A percentile compares a stretch with the other conserved stretches of the same genome.
These are phyloP conservation scores for Tarenaya hassleriana DNA, from an alignment of 345 rosid species.

Conservation along the genomic window DNA sequence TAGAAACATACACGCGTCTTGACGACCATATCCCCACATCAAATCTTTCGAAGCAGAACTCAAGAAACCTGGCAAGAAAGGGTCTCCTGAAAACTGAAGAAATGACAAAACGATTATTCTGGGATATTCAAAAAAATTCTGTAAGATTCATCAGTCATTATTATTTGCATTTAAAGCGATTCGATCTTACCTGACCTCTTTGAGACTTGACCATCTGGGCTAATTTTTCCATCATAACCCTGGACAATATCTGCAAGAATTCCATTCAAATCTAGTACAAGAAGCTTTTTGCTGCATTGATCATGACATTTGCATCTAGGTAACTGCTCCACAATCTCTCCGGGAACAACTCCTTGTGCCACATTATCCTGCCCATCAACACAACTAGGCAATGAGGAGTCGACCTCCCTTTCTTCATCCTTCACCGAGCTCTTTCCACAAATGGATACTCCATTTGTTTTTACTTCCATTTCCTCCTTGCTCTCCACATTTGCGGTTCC, in stretches of 20 bases:
- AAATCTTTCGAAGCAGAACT: slow-evolving; percentile 77
- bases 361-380: slow-evolving; percentile 13
- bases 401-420: slow-evolving; percentile 22
- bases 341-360: slow-evolving; percentile 6
- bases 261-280: slow-evolving; percentile 82
- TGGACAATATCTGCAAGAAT: slow-evolving; percentile 56
- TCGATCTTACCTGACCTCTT: slow-evolving; percentile 48
- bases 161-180: background rate
- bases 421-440: background rate
- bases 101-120: slow-evolving; percentile 9
- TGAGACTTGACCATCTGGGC: slow-evolving; percentile 41
- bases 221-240: slow-evolving; percentile 14
- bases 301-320: slow-evolving; percentile 23
- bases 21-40: slow-evolving; percentile 90
- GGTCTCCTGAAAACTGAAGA: slow-evolving; percentile 74
- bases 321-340: slow-evolving; percentile 16
- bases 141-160: slow-evolving; percentile 5
- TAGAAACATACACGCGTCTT: slow-evolving; percentile 43
- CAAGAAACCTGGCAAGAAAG: slow-evolving; percentile 49
- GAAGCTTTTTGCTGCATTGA: slow-evolving; percentile 49
- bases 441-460: slow-evolving; percentile 10
- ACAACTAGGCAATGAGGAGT: slow-evolving; percentile 18
- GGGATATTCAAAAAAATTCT: slow-evolving; percentile 10
- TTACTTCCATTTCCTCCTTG: background rate
- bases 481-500: slow-evolving; percentile 13